Evolutionary conservation across 2,329 filamentous ascomycete species (phyloP), one percentile per base, ranked within the genome.

Genomic region (Beauveria bassiana): DNA sequence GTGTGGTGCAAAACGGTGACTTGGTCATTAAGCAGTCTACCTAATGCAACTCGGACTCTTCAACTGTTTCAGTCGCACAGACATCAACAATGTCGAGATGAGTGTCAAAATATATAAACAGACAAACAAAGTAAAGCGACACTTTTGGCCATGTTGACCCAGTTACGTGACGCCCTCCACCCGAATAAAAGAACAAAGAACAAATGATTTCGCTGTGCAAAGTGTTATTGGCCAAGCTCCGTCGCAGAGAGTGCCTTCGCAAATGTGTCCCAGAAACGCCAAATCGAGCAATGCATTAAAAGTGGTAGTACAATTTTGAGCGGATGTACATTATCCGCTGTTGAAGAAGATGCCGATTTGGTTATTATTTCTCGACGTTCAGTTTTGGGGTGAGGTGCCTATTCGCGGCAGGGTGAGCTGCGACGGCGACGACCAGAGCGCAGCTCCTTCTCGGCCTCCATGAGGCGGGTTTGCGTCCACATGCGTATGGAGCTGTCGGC

Each of bases 361-460:
- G 6, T 18, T 43, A 8, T 43, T n/a, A 4, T 18, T 22, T 43
- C 28, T 31, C 14, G 53, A 26, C 10, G 9, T 24, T 28, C 42
- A 12, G 45, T 5, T 34, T 14, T 57, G 14, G 28, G 20, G 1
- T 5, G 34, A 7, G 55, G 28, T 40, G 28, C 24, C 49, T 49
- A 58, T 18, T 49, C 43, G 55, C 69, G 65, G 64, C 63, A 70
- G 65, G 69, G 67, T 26, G 71, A 71, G 69, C 78, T 79, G 54
- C 80, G 75, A 64, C 81, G 72, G 65, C 82, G 74, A 55, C 82
- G 74, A 42, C 81, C 79, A 9, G 77, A 79, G 38, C 82, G 78
- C 61, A 86, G 71, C 66, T 86, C 82, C 67, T 81, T 80, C 68
- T 86, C 83, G 22, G 83, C 84, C 66, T 85, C 81, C 79, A 86